These are phyloP conservation scores for Aureobasidium sp. DNA, from an alignment of 2,329 filamentous ascomycete species.

Conservation along the genomic window DNA sequence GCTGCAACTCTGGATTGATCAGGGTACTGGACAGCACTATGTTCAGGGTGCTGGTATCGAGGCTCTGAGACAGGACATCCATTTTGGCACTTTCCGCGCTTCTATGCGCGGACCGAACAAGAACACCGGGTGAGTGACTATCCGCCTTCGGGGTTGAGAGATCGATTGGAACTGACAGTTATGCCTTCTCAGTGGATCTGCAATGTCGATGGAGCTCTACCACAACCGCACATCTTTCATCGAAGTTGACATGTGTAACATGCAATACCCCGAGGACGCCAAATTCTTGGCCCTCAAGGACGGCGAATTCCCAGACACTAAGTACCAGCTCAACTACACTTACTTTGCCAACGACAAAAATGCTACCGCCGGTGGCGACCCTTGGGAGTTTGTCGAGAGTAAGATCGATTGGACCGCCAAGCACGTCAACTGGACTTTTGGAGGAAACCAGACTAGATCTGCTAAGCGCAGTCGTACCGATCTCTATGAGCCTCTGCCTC, in stretches of 20 bases:
- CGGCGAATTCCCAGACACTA: slow-evolving; percentile 32
- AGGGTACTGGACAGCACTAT: slow-evolving; percentile 28
- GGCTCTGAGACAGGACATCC: slow-evolving; percentile 40
- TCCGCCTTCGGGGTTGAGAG: too few relatives aligned
- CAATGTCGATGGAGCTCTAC: slow-evolving; percentile 40
- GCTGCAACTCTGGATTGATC: slow-evolving; percentile 3
- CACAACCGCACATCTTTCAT: slow-evolving; percentile 40
- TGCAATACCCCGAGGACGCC: slow-evolving; percentile 32
- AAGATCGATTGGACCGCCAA: slow-evolving; percentile 43
- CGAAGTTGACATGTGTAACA: slow-evolving; percentile 42
- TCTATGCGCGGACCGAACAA: slow-evolving; percentile 29
- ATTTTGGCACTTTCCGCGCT: slow-evolving; percentile 42
- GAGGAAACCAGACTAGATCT: slow-evolving; percentile 30
- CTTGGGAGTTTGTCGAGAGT: slow-evolving; percentile 41
- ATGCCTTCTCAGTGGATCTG: slow-evolving; percentile 30
- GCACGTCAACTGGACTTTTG: slow-evolving; percentile 38
- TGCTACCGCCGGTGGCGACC: slow-evolving; percentile 28
- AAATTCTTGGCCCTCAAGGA: slow-evolving; percentile 35
- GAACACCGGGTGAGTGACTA: slow-evolving; percentile 1
- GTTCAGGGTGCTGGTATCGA: slow-evolving; percentile 39
- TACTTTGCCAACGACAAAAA: slow-evolving; percentile 1
- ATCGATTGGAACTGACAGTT: background rate
- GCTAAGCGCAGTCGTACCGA: slow-evolving; percentile 30
- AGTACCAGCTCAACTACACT: slow-evolving; percentile 39
- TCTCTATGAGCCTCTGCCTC: slow-evolving; percentile 36